These are phyloP conservation scores for Blastomyces gilchristii DNA, from an alignment of 2,329 filamentous ascomycete genomes.

Conservation along the genomic window DNA sequence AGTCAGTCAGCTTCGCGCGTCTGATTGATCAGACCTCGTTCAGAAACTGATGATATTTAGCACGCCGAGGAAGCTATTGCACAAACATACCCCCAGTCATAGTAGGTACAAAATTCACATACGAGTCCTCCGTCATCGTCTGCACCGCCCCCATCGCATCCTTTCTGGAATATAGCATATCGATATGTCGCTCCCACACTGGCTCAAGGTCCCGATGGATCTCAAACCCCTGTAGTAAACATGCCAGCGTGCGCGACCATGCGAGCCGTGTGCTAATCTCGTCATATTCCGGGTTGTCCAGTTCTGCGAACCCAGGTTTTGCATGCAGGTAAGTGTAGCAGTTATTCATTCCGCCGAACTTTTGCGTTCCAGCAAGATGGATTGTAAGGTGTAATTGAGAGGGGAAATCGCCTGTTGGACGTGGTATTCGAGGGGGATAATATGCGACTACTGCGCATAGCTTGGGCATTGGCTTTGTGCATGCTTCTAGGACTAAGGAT, in stretches of 20 bases:
- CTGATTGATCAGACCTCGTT: too few relatives aligned
- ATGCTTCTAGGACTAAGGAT: constrained; percentile 48
- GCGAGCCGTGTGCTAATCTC: constrained; percentile 54
- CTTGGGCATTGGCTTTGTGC: constrained; percentile 46
- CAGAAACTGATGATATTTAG: not conserved
- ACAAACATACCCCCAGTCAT: constrained; percentile 29
- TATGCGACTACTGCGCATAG: constrained; percentile 53
- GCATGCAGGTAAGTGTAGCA: constrained; percentile 47
- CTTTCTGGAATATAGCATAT: constrained; percentile 17
- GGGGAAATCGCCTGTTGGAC: constrained; percentile 31
- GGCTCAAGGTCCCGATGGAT: constrained; percentile 24
- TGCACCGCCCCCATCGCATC: constrained; percentile 29
- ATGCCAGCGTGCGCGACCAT: constrained; percentile 54
- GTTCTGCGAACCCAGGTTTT: constrained; percentile 59
- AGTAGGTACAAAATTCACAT: constrained; percentile 25
- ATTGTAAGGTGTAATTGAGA: constrained; percentile 41
- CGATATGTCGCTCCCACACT: constrained; percentile 23
- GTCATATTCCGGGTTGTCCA: constrained; percentile 58
- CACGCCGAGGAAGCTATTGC: constrained; percentile 13
- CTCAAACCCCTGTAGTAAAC: constrained; percentile 51
- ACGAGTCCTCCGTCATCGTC: constrained; percentile 19
- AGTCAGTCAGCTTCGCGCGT: not conserved
- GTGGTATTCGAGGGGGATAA: constrained; percentile 51
- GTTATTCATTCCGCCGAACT: constrained; percentile 33
- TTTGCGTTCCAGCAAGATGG: constrained; percentile 45